These are phyloP conservation scores for Phytopythium helicoides DNA, from an alignment of 352 stramenopile genomes.

Conservation along the genomic window DNA sequence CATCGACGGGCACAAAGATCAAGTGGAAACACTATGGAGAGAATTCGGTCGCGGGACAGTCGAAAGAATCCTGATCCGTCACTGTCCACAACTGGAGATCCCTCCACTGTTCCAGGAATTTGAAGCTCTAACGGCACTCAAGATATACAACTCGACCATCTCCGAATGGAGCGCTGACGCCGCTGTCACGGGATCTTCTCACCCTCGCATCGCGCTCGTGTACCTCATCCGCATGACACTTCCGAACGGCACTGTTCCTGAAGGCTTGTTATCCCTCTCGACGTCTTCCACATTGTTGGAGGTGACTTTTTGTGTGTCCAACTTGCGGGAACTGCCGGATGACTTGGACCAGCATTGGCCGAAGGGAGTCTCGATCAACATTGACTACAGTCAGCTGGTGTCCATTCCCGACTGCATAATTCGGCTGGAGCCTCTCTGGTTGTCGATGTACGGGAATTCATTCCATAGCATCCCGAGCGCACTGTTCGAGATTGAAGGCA, in stretches of 20 bases:
- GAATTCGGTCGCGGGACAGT: conserved; percentile 3
- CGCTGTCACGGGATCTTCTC: too few relatives aligned
- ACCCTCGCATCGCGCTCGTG: too few relatives aligned
- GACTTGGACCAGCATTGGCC: conserved; percentile 38
- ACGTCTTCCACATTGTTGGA: conserved; percentile 15
- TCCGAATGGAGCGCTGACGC: too few relatives aligned
- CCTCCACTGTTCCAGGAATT: not conserved
- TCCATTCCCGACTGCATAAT: conserved; percentile 4
- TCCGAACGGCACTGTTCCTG: too few relatives aligned
- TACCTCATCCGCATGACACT: too few relatives aligned
- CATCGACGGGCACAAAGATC: too few relatives aligned
- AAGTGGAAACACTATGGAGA: conserved; percentile 6
- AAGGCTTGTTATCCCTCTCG: conserved; percentile 2
- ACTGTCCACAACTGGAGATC: not conserved
- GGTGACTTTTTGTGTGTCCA: conserved; percentile 26
- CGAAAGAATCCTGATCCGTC: conserved; percentile 2
- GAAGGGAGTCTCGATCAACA: conserved; percentile 17
- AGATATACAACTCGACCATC: too few relatives aligned
- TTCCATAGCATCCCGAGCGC: conserved; percentile 11
- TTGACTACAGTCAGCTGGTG: conserved; percentile 16
- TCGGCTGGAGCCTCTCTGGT: conserved; percentile 7
- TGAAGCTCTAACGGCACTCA: too few relatives aligned
- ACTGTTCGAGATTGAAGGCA: conserved; percentile 14
- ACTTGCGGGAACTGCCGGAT: conserved; percentile 26
- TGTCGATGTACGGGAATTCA: conserved; percentile 13